A percentile compares a stretch with the other conserved stretches of the same genome.
Conservation (phyloP, 345 rosid species). For the Pugionium dolabratum region DNA sequence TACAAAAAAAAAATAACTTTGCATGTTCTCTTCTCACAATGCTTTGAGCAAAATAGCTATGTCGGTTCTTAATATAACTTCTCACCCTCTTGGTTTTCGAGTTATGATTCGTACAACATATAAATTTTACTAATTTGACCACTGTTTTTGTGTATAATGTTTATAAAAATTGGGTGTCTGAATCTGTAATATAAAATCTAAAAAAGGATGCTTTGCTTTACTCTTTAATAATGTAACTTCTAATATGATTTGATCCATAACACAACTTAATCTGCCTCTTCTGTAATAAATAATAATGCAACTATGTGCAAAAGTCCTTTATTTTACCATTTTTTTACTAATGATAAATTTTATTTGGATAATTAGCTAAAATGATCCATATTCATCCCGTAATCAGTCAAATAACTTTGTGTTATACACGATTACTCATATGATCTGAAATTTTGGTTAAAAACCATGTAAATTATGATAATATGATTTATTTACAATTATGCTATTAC, state of each 20-base stretch:
- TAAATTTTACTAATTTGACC: conserved; percentile 26
- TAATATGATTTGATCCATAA: neutral
- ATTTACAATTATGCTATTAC: too few species aligned
- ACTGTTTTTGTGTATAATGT: neutral
- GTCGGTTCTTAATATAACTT: too few species aligned
- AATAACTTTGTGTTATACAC: too few species aligned
- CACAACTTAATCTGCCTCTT: conserved; percentile 8
- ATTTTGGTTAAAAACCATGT: too few species aligned
- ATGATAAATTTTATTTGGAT: neutral
- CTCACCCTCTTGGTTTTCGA: conserved; percentile 66
- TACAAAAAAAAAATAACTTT: neutral
- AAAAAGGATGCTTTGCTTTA: neutral
- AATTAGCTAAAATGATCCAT: too few species aligned
- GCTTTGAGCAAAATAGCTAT: too few species aligned
- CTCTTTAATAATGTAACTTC: neutral
- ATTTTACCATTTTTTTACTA: neutral
- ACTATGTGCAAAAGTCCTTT: neutral
- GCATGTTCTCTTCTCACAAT: conserved; percentile 34
- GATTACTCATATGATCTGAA: too few species aligned
- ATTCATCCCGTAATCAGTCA: too few species aligned
- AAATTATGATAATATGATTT: too few species aligned
- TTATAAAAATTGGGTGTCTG: conserved; percentile 5
- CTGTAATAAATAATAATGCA: neutral
- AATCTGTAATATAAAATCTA: conserved; percentile 8
- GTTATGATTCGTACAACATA: conserved; percentile 82